Percentiles rank a stretch among this genome's conserved stretches.
These are phyloP conservation scores for Malus orientalis DNA, from an alignment of 306 rosid species.

Conservation along the genomic window DNA sequence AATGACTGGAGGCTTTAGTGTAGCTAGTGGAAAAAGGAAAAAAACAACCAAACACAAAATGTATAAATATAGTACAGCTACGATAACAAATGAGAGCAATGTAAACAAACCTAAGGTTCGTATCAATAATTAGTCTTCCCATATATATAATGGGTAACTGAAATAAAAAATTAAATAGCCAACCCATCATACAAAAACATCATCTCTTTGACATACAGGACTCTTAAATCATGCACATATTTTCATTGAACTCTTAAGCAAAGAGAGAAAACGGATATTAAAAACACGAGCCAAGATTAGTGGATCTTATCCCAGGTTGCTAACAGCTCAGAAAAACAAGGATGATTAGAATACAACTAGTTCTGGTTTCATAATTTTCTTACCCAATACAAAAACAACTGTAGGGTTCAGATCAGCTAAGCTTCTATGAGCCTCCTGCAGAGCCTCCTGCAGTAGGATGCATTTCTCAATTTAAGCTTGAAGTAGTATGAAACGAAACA, in stretches of 20 bases:
- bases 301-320: constrained; percentile 1
- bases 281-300: not conserved
- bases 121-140: not conserved
- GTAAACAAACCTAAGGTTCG: not conserved
- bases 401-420: constrained; percentile 60
- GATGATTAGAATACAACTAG: constrained; percentile 1
- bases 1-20: not conserved
- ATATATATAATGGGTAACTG: not conserved
- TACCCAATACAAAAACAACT: constrained; percentile 93
- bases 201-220: not conserved
- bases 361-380: constrained; percentile 13
- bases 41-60: not conserved
- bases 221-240: not conserved
- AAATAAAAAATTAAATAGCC: not conserved
- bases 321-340: not conserved
- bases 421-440: constrained; percentile 27
- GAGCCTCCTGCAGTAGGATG: constrained; percentile 33
- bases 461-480: not conserved
- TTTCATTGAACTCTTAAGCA: not conserved
- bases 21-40: not conserved
- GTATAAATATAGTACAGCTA: not conserved
- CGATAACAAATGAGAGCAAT: not conserved
- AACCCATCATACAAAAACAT: not conserved
- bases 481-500: not conserved
- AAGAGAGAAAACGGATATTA: not conserved